These are phyloP conservation scores for Aspergillus unguis DNA, from an alignment of 2,329 filamentous ascomycete species.

Conservation along the genomic window DNA sequence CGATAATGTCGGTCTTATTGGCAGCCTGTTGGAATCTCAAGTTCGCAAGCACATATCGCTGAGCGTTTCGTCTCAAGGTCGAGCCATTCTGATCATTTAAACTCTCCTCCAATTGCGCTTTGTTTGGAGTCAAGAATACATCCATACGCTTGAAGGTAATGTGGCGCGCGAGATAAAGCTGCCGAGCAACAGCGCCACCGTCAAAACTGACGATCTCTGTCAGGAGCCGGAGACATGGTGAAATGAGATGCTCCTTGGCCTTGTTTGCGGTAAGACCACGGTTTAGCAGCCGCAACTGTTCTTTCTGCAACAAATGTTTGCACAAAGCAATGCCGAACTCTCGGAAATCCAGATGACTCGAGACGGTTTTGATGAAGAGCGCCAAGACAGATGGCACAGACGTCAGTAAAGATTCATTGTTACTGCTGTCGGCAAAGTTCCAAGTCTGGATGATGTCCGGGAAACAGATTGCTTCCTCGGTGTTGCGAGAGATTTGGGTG, in stretches of 20 bases:
- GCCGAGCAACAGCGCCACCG: constrained; percentile 73
- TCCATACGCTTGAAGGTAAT: constrained; percentile 77
- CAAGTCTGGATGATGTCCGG: constrained; percentile 82
- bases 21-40: constrained; percentile 73
- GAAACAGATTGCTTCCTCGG: constrained; percentile 63
- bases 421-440: constrained; percentile 75
- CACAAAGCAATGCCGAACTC: constrained; percentile 74
- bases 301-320: constrained; percentile 74
- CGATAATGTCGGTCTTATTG: constrained; percentile 77
- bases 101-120: constrained; percentile 49
- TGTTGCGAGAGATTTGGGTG: constrained; percentile 49
- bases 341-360: constrained; percentile 68
- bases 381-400: constrained; percentile 77
- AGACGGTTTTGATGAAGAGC: constrained; percentile 74
- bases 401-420: constrained; percentile 77
- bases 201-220: constrained; percentile 84
- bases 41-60: constrained; percentile 75
- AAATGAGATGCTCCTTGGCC: constrained; percentile 82
- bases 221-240: constrained; percentile 79
- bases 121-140: constrained; percentile 72
- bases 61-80: constrained; percentile 76
- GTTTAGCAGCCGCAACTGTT: constrained; percentile 75
- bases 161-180: constrained; percentile 73
- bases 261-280: constrained; percentile 76
- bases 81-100: constrained; percentile 66